Evolutionary conservation across 169 alveolate genomes (phyloP), one percentile per base, ranked within the genome.

Genomic region (Plasmodium berghei): DNA sequence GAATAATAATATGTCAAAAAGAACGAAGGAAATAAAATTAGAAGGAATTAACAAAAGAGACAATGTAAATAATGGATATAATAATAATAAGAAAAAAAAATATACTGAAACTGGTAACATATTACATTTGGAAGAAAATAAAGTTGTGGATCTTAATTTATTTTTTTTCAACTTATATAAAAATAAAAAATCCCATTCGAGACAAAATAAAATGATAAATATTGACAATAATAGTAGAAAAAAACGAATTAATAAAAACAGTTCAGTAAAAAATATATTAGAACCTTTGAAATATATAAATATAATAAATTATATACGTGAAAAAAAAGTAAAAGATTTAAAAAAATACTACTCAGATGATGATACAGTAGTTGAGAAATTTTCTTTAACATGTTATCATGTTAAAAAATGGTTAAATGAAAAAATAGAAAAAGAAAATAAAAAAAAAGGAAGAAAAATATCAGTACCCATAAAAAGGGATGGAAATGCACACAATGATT

Each of bases 311-410:
- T 73, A 73, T 58, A 26, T 49, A 49, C 58, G 28, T 14, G 64
- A 75, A n/a, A 75, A 58, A 56, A 75, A 63, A 26, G 18, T 28
- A 16, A n/a, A 75, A 10, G n/a, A 20, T 61, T 24, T 8, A 2
- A 75, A 75, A 55, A 75, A 34, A 1, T 75, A 49, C 55, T 34
- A 63, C 26, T 48, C 89, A 2, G 89, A 75, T 67, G 89, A 75
- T 55, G 67, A 75, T 34, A 45, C 64, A 5, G 2, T 75, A 40
- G 26, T 34, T 1, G 49, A 12, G 0, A 52, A 64, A 0, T 75
- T 75, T 67, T 16, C 58, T 58, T 63, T 75, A 56, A 55, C 75
- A 34, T 48, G 73, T 56, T 67, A 75, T 55, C 75, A 18, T 10
- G 40, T 75, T 34, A 75, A 63, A 58, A 46, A 40, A 16, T 22